Evolutionary conservation across 177 flowering plant genomes (phyloP), one percentile per base, ranked within the genome.

Genomic region (Vitis hybrid): DNA sequence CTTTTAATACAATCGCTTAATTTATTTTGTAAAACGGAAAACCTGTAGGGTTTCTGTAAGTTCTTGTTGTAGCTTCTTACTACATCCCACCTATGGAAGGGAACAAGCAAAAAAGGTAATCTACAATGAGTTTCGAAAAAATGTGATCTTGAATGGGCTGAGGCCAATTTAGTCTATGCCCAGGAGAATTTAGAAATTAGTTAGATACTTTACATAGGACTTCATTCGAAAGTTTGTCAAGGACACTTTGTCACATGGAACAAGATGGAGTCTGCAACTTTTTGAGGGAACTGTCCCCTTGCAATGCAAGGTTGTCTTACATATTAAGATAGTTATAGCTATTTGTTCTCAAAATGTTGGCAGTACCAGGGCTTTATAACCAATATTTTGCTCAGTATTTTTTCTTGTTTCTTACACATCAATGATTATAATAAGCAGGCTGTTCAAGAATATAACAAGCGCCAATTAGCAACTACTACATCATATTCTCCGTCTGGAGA

Each of bases 361-460:
- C 30, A 17, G 32, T 57, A 18, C 11, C 0, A 3, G 11, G 12
- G 11, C 0, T 57, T 57, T 57, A 3, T 5, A 13, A 65, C 13
- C 45, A 65, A 21, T 15, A 51, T 62, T 72, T 17, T 23, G 17
- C 17, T 58, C 34, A 60, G 14, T 7, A 10, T 56, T 19, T 23
- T 34, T n/a, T 4, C 58, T 49, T 6, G 8, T 56, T 72, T 6
- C 52, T 59, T 26, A 39, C 51, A 15, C 39, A 56, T 18, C 12
- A 11, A 62, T 56, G 60, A 54, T 21, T 64, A 48, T 56, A 2
- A 69, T 70, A 45, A 54, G 60, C 91, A 92, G 97, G 97, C 97
- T 49, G 91, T 92, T 73, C 88, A 86, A 82, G 93, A 88, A 60
- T 92, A 76, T 79, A 82, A 82, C 73, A 81, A 67, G 73, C 74